A percentile compares a stretch with the other conserved stretches of the same genome.
Conservation (phyloP, 768 basidiomycete species). For the Termitomyces sp. region DNA sequence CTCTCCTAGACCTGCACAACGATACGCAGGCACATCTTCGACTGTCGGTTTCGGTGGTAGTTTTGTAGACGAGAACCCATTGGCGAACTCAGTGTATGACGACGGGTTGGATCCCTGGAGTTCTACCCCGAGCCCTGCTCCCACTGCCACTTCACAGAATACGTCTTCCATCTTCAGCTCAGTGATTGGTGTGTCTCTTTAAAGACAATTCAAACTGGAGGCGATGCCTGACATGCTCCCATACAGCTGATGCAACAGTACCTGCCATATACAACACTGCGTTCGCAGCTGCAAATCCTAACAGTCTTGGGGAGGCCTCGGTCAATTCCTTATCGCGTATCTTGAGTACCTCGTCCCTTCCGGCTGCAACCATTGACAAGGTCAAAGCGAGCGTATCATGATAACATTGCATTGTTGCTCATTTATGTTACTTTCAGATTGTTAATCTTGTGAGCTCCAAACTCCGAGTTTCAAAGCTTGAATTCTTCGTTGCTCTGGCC, state of each 20-base stretch:
- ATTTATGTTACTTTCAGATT: constrained; percentile 46
- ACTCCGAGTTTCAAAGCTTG: constrained; percentile 76
- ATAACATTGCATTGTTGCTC: neutral
- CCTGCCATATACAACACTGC: constrained; percentile 73
- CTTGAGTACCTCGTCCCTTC: constrained; percentile 68
- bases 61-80: constrained; percentile 73
- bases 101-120: constrained; percentile 83
- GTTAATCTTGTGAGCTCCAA: constrained; percentile 83
- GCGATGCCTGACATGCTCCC: constrained; percentile 2
- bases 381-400: constrained; percentile 30
- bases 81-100: constrained; percentile 69
- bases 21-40: constrained; percentile 52
- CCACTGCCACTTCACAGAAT: constrained; percentile 50
- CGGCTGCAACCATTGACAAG: constrained; percentile 78
- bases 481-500: constrained; percentile 89
- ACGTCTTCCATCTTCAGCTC: constrained; percentile 52
- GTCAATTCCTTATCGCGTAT: constrained; percentile 80
- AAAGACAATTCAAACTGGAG: neutral
- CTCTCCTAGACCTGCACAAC: constrained; percentile 67
- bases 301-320: constrained; percentile 68
- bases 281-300: constrained; percentile 68
- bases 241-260: constrained; percentile 69
- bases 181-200: constrained; percentile 51
- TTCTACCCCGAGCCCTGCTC: constrained; percentile 63
- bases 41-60: constrained; percentile 56